These are phyloP conservation scores for Candida loeiensis DNA, from an alignment of 805 yeast species.

Conservation along the genomic window DNA sequence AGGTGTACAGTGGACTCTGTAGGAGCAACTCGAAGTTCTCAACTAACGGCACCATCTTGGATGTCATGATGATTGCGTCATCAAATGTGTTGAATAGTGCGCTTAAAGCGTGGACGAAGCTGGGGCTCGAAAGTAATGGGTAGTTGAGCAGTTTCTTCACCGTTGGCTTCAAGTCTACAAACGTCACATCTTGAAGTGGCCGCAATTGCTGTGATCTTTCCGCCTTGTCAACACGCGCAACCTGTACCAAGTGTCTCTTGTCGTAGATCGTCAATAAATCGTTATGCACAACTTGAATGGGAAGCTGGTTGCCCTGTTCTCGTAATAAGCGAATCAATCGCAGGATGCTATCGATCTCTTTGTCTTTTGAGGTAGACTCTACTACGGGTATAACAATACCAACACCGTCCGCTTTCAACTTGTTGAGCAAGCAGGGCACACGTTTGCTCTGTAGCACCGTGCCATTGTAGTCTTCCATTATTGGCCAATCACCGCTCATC, in stretches of 20 bases:
- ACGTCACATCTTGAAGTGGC: constrained; percentile 22
- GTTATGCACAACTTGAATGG: constrained; percentile 25
- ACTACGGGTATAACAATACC: constrained; percentile 33
- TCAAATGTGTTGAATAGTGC: constrained; percentile 34
- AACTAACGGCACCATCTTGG: constrained; percentile 19
- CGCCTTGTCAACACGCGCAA: constrained; percentile 9
- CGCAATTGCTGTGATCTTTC: constrained; percentile 13
- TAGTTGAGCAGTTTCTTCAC: constrained; percentile 11
- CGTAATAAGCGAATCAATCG: constrained; percentile 25
- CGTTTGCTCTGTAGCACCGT: not conserved
- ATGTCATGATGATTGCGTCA: constrained; percentile 25
- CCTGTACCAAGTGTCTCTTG: constrained; percentile 10
- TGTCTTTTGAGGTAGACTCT: constrained; percentile 13
- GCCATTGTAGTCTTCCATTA: constrained; percentile 13
- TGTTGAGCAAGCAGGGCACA: not conserved
- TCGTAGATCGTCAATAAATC: constrained; percentile 12
- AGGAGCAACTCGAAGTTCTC: constrained; percentile 16
- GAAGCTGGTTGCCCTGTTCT: constrained; percentile 24
- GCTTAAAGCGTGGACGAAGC: constrained; percentile 17
- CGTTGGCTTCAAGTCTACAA: constrained; percentile 22
- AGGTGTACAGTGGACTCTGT: constrained; percentile 14
- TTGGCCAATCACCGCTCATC: constrained; percentile 25
- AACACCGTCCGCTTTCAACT: constrained; percentile 14
- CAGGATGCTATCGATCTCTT: constrained; percentile 18
- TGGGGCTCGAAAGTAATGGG: not conserved